These are phyloP conservation scores for Clavispora asparagi DNA, from an alignment of 805 yeast genomes.

Conservation along the genomic window DNA sequence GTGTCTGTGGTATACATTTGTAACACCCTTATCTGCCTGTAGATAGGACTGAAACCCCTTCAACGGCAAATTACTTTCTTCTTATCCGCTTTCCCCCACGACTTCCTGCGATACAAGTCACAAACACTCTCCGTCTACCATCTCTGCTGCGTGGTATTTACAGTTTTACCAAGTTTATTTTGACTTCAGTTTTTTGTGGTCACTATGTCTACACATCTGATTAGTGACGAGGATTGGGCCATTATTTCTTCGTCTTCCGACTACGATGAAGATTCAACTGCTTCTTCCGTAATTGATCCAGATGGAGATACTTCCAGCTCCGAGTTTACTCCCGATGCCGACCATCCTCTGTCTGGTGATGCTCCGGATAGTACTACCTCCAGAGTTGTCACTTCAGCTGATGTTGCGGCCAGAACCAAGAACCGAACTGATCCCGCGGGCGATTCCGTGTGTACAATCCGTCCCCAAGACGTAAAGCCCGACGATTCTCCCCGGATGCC, in stretches of 20 bases:
- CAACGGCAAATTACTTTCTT: not conserved
- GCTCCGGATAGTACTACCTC: not conserved
- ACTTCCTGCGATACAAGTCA: not conserved
- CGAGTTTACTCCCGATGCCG: not conserved
- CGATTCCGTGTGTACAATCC: not conserved
- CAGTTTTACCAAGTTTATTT: not conserved
- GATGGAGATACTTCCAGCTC: not conserved
- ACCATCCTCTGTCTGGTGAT: not conserved
- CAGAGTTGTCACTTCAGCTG: not conserved
- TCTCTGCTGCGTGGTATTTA: not conserved
- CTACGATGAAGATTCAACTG: conserved; percentile 26
- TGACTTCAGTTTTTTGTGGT: not conserved
- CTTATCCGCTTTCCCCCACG: not conserved
- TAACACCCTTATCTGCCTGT: conserved; percentile 3
- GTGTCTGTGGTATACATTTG: not conserved
- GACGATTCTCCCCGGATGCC: too few relatives aligned
- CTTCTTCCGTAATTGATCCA: conserved; percentile 4
- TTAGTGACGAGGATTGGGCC: conserved; percentile 40
- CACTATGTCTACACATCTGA: not conserved
- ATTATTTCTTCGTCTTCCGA: conserved; percentile 40
- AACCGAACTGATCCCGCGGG: not conserved
- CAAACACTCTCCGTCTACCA: not conserved
- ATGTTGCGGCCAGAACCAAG: not conserved
- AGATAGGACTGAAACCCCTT: conserved; percentile 1
- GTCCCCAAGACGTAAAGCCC: not conserved